Evolutionary conservation across 2,329 filamentous ascomycete genomes (phyloP).

Genomic region (Fusarium zealandicum): DNA sequence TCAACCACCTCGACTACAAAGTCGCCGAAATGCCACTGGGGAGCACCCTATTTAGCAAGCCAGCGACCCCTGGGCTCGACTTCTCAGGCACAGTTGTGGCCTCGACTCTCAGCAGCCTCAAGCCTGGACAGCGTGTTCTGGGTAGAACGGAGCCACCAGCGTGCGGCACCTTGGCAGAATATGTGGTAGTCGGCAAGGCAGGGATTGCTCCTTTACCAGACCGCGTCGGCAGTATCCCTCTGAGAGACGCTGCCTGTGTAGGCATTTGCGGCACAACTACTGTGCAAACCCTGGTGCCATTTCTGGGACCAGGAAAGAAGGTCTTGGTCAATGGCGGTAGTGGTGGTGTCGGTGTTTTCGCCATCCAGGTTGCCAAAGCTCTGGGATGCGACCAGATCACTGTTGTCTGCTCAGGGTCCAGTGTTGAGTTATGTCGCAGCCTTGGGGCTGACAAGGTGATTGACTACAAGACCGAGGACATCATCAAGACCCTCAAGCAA

Average conservation of each 20-base stretch:
- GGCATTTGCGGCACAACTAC: constrained; percentile 26
- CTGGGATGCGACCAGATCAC: constrained; percentile 16
- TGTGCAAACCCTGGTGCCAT: constrained; percentile 8
- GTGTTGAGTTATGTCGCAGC: constrained; percentile 2
- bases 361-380: constrained; percentile 24
- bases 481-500: not conserved
- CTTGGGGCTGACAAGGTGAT: constrained; percentile 20
- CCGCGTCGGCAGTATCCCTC: not conserved
- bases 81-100: constrained; percentile 28
- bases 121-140: constrained; percentile 12
- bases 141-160: constrained; percentile 20
- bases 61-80: constrained; percentile 25
- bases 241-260: constrained; percentile 17
- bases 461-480: constrained; percentile 13
- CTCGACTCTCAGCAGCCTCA: not conserved
- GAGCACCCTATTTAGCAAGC: constrained; percentile 14
- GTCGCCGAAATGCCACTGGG: constrained; percentile 26
- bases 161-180: constrained; percentile 26
- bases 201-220: constrained; percentile 5
- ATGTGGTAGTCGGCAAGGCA: constrained; percentile 15
- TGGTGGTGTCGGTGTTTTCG: constrained; percentile 28
- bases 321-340: constrained; percentile 29
- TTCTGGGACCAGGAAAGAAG: not conserved
- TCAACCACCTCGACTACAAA: constrained; percentile 36
- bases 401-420: constrained; percentile 12